Percentiles rank a stretch among this genome's conserved stretches.
Conservation (phyloP, 352 stramenopile species). For the Peronosclerospora sorghi region DNA sequence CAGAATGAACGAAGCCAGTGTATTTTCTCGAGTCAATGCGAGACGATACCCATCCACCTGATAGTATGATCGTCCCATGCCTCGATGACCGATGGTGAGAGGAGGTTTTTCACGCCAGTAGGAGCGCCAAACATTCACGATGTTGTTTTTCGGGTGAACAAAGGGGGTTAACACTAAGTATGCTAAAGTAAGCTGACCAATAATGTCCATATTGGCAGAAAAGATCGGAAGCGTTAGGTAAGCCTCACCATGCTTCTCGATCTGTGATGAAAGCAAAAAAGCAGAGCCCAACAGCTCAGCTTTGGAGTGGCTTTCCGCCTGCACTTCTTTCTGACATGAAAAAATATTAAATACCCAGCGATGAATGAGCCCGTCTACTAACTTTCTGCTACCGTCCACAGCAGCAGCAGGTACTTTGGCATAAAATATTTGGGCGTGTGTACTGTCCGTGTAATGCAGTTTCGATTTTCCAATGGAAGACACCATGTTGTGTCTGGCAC, state of each 20-base stretch:
- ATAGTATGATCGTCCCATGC: conserved; percentile 68
- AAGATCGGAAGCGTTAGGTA: conserved; percentile 47
- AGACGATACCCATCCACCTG: conserved; percentile 49
- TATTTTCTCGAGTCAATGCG: conserved; percentile 66
- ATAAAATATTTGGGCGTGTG: conserved; percentile 39
- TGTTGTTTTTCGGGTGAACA: conserved; percentile 39
- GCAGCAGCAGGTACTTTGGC: conserved; percentile 27
- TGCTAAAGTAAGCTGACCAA: conserved; percentile 40
- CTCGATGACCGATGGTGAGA: conserved; percentile 54
- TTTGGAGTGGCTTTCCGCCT: conserved; percentile 8
- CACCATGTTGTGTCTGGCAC: conserved; percentile 11
- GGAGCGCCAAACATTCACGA: conserved; percentile 44
- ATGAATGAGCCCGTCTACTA: conserved; percentile 14
- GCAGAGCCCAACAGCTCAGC: conserved; percentile 25
- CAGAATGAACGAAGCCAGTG: conserved; percentile 60
- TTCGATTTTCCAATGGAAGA: conserved; percentile 1
- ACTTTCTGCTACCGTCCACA: conserved; percentile 12
- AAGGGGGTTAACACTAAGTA: conserved; percentile 52
- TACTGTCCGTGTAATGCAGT: conserved; percentile 23
- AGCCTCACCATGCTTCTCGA: conserved; percentile 40
- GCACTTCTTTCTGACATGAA: conserved; percentile 11
- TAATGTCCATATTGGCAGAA: conserved; percentile 5
- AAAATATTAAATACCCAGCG: conserved; percentile 32
- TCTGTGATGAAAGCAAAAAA: conserved; percentile 36
- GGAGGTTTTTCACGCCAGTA: conserved; percentile 54